phyloP scores from a whole-genome alignment of 768 basidiomycete genomes.

The Phaffia tasmanica region DNA sequence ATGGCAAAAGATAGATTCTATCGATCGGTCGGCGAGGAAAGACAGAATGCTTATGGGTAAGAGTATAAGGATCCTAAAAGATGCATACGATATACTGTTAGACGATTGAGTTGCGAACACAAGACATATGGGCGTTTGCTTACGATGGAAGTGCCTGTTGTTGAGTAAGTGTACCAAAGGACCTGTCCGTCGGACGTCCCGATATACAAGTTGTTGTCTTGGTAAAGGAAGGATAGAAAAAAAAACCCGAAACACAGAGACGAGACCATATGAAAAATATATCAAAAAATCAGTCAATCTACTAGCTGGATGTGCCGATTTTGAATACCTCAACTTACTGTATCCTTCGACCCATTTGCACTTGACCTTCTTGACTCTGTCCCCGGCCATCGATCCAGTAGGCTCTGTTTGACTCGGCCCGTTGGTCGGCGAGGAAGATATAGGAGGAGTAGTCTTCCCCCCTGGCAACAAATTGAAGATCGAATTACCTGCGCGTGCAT shows the following conservation, averaged over 20 bases:
- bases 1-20: constrained; percentile 66
- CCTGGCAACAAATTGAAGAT: no score
- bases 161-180: constrained; percentile 57
- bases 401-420: no score
- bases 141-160: constrained; percentile 23
- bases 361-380: constrained; percentile 16
- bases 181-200: constrained; percentile 78
- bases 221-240: neutral
- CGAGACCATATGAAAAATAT: constrained; percentile 1
- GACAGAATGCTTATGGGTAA: constrained; percentile 58
- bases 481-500: no score
- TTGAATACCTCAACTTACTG: constrained; percentile 4
- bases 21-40: constrained; percentile 62
- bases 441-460: no score
- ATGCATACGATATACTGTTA: constrained; percentile 31
- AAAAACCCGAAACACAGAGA: no score
- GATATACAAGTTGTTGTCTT: constrained; percentile 74
- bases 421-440: no score
- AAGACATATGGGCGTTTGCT: constrained; percentile 9
- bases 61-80: constrained; percentile 46
- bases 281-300: no score
- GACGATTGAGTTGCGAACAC: no score
- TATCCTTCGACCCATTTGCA: constrained; percentile 19
- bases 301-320: neutral
- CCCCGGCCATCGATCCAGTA: no score